A percentile compares a stretch with the other conserved stretches of the same genome.
Conservation (phyloP, 257 asterid species). For the Plectranthus barbatus region DNA sequence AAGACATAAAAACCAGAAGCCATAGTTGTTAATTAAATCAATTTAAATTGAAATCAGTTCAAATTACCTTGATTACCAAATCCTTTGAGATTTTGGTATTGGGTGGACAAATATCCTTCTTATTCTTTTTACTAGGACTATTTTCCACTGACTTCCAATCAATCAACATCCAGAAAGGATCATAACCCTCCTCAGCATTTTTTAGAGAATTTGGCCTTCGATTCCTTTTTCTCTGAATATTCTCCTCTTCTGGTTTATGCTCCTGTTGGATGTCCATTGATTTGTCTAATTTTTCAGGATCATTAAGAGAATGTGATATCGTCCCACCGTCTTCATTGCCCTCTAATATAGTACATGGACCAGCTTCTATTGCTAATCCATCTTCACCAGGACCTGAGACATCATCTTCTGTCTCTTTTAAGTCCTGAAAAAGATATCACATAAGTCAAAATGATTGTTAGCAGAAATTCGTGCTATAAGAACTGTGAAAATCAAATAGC, state of each 20-base stretch:
- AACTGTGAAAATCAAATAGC: too few species aligned
- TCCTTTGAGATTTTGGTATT: not conserved
- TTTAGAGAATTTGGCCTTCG: constrained; percentile 9
- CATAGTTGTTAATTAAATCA: not conserved
- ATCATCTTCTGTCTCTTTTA: not conserved
- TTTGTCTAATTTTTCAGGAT: not conserved
- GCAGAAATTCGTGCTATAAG: too few species aligned
- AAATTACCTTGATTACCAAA: not conserved
- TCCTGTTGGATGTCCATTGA: constrained; percentile 1
- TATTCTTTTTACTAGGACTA: not conserved
- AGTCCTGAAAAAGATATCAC: not conserved
- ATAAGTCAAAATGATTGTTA: not conserved
- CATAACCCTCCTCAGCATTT: constrained; percentile 18
- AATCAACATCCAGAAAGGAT: constrained; percentile 11
- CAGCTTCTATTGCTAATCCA: not conserved
- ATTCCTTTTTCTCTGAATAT: constrained; percentile 4
- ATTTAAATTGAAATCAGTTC: not conserved
- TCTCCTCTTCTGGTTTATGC: not conserved
- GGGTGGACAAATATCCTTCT: not conserved
- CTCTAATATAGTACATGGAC: too few species aligned
- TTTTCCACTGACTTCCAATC: not conserved
- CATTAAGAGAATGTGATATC: not conserved
- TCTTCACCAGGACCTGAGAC: not conserved
- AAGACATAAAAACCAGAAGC: not conserved
- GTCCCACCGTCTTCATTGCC: not conserved